phyloP scores from a whole-genome alignment of 1,284 basidiomycete genomes.

The Sutorius eximius region DNA sequence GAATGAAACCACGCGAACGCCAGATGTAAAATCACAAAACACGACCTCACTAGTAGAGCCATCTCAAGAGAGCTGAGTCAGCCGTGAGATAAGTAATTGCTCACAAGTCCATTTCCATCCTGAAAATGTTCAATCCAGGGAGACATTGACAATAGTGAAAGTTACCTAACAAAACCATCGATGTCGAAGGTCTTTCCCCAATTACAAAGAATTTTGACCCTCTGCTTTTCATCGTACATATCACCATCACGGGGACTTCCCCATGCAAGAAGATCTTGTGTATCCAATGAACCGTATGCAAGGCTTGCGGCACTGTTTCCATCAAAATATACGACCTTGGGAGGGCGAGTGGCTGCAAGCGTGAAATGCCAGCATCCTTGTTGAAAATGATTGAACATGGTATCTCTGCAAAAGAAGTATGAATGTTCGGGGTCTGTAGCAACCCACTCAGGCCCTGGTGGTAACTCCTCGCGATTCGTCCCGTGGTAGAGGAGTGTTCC shows the following conservation, averaged over 20 bases:
- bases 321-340: constrained; percentile 47
- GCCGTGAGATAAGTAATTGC: constrained; percentile 14
- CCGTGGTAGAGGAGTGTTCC: constrained; percentile 47
- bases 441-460: constrained; percentile 40
- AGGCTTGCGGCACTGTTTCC: constrained; percentile 42
- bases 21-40: constrained; percentile 47
- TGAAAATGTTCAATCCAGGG: constrained; percentile 14
- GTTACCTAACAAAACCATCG: constrained; percentile 42
- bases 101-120: constrained; percentile 54
- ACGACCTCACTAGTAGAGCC: constrained; percentile 49
- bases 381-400: neutral
- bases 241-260: constrained; percentile 24
- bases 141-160: neutral
- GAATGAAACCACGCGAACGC: constrained; percentile 40
- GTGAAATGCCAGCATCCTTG: constrained; percentile 41
- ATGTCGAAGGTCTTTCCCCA: constrained; percentile 39
- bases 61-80: neutral
- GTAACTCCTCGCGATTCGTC: constrained; percentile 23
- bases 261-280: constrained; percentile 45
- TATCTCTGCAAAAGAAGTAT: constrained; percentile 34
- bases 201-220: constrained; percentile 36
- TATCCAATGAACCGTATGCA: constrained; percentile 39
- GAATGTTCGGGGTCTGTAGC: constrained; percentile 48
- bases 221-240: constrained; percentile 26
- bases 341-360: constrained; percentile 36